Percentiles rank a stretch among this genome's conserved stretches.
Conservation (phyloP, 345 rosid species). For the Dimocarpus longan region DNA sequence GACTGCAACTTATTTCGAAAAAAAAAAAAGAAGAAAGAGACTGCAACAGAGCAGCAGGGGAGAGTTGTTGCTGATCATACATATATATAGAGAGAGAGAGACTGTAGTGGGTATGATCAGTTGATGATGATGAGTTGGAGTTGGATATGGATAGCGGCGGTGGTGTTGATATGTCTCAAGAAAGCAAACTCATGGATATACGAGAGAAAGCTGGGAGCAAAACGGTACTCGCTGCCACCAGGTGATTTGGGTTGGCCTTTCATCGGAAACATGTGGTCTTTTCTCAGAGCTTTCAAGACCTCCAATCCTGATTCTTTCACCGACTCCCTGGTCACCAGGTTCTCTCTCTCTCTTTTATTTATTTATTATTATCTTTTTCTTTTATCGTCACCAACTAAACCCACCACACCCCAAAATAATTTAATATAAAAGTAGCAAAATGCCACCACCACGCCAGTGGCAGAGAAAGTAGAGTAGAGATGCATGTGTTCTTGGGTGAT, state of each 20-base stretch:
- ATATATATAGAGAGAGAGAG: no score
- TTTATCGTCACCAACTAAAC: no score
- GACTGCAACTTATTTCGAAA: no score
- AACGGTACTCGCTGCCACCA: conserved; percentile 57
- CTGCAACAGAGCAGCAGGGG: neutral
- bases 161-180: conserved; percentile 45
- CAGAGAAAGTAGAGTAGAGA: no score
- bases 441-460: no score
- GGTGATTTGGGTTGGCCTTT: conserved; percentile 91
- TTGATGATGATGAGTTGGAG: neutral
- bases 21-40: neutral
- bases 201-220: conserved; percentile 58
- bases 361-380: no score
- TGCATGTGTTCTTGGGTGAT: no score
- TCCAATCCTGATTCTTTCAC: conserved; percentile 71
- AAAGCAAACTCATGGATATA: conserved; percentile 58
- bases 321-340: conserved; percentile 48
- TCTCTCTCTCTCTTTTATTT: neutral
- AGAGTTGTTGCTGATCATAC: no score
- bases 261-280: conserved; percentile 86
- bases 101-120: no score
- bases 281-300: conserved; percentile 79
- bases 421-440: no score
- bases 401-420: no score
- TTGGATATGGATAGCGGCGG: neutral